Base-by-base conservation (phyloP, 1,139 yeast genomes). In the Hansenula sp. region DNA sequence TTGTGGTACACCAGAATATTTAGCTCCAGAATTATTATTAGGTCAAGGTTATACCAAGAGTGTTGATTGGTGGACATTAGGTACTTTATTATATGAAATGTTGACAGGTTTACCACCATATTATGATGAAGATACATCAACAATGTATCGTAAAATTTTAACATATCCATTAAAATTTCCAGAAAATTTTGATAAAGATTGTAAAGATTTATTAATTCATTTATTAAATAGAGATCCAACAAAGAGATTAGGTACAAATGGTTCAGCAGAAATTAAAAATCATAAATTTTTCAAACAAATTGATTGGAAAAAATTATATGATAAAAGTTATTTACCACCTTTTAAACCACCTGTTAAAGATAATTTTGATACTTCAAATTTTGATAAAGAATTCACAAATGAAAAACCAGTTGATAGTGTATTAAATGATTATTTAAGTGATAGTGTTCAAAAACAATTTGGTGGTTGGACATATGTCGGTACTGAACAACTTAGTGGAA, bases 391-490 rank as follows among this genome's bases (percentile, higher is more conserved):
- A 59, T 92, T 92, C 60, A 92, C 98, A 10, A 82, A 74, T 56
- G 97, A 92, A 56, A 81, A 84, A 53, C 97, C 98, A 6, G 85
- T 89, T 52, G 98, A 92, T 61, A 85, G 96, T 44, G 97, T 92
- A 12, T 97, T 90, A 21, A 96, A 90, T 60, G 96, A 89, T 58
- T 86, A 77, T 52, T 75, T 79, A 64, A 86, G 88, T 61, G 96
- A 86, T 55, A 79, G 90, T 51, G 96, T 92, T 19, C 98, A 92
- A 63, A 82, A 85, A 59, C 97, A 92, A 65, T 92, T 92, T 71
- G 97, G 96, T 37, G 97, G 98, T 5, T 92, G 98, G 98, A 90
- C 97, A 2, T 90, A 89, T 62, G 88, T 87, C 42, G 96, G 92
- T 6, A 63, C 61, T 12, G 71, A 66, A 44, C 70, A 65, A 44